These are phyloP conservation scores for Mrakia gelida DNA, from an alignment of 768 basidiomycete species.

Conservation along the genomic window DNA sequence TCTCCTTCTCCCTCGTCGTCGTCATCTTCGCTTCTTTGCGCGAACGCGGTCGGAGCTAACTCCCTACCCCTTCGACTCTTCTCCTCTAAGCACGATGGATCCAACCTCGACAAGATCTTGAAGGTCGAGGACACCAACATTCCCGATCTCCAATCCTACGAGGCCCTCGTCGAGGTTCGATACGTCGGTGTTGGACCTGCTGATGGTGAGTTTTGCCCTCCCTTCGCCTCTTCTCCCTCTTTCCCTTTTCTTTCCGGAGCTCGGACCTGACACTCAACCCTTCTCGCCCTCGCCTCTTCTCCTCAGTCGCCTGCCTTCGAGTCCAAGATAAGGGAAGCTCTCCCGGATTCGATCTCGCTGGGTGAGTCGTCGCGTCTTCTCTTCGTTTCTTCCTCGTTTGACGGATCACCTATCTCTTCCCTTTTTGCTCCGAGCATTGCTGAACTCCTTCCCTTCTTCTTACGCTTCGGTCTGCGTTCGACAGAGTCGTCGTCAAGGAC, in stretches of 20 bases:
- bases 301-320: not conserved
- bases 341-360: not conserved
- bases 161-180: not conserved
- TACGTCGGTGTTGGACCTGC: not conserved
- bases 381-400: no score
- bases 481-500: not conserved
- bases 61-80: not conserved
- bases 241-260: not conserved
- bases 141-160: not conserved
- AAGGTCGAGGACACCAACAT: not conserved
- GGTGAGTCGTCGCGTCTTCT: no score
- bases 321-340: not conserved
- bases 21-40: not conserved
- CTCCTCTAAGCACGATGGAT: not conserved
- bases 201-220: not conserved
- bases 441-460: no score
- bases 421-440: no score
- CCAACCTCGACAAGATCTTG: not conserved
- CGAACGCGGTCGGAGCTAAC: not conserved
- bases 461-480: no score
- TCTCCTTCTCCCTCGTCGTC: not conserved
- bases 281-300: not conserved
- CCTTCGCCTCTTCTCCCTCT: no score
- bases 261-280: no score
- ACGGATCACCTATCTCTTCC: no score